Evolutionary conservation across 2,329 filamentous ascomycete genomes (phyloP), one percentile per base, ranked within the genome.

Genomic region (Colletotrichum sp.): DNA sequence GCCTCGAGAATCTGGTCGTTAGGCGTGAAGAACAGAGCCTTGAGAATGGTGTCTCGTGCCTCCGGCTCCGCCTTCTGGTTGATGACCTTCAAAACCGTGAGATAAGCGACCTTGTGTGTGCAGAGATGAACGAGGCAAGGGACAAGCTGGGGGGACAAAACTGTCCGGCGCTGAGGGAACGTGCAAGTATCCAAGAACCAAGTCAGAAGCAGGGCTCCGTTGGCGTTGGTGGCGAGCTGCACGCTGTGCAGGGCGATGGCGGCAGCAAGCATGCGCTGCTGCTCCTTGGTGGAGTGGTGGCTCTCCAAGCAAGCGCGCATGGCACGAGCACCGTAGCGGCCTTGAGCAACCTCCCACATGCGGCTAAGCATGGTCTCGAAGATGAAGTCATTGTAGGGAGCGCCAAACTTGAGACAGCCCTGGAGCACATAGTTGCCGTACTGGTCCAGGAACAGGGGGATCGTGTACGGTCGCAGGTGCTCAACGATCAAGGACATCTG

Each of bases 181-280:
- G 95, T 98, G 90, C 97, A 99, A 2, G 97, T 99, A 83, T 99
- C 97, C 71, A 99, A 89, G 89, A 99, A 98, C 97, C 97, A 99
- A 13, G 97, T 99, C 79, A 99, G 87, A 26, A 99, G 90, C 65
- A 99, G 88, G 57, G 97, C 97, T 36, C 97, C 97, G 81, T 99
- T 99, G 64, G 96, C 94, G 83, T 98, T 99, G 66, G 96, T 98
- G 12, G 97, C 96, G 77, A 99, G 90, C 86, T 98, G 96, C 30
- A 98, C 96, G 81, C 96, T 98, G 88, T 99, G 96, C 57, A 99
- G 89, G n/a, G 96, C 95, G 85, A 99, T 98, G 9, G 95, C 94
- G 71, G 96, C 96, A 18, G 97, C 97, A 80, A 99, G 91, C 92
- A 98, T 95, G 75, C 96, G 92, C 86, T 99, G 97, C 87, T 99